Evolutionary conservation across 2,329 filamentous ascomycete genomes (phyloP).

Genomic region (Metarhizium sp.): DNA sequence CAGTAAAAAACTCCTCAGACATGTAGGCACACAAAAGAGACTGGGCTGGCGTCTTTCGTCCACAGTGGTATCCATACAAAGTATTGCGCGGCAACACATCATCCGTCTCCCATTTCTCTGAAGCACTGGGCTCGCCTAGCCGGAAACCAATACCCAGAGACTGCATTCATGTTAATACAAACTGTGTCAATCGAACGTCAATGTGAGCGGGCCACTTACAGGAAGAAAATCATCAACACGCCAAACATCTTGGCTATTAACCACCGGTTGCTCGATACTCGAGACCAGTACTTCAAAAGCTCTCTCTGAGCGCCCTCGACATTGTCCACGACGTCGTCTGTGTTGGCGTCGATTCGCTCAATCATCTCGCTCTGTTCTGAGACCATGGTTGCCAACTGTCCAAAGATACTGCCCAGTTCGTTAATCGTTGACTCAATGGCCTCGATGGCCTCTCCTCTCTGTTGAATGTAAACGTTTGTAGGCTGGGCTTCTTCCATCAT

Average conservation of each 20-base stretch:
- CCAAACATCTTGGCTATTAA: constrained; percentile 72
- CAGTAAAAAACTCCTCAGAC: neutral
- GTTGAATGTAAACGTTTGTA: constrained; percentile 81
- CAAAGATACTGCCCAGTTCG: constrained; percentile 84
- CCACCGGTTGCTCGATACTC: constrained; percentile 93
- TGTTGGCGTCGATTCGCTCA: constrained; percentile 92
- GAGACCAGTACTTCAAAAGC: constrained; percentile 91
- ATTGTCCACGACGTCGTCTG: constrained; percentile 95
- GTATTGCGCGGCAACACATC: neutral
- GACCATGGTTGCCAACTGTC: constrained; percentile 92
- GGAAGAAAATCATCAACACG: constrained; percentile 89
- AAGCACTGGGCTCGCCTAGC: constrained; percentile 12
- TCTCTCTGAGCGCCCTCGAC: constrained; percentile 95
- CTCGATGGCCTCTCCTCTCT: constrained; percentile 91
- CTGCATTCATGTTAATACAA: constrained; percentile 12
- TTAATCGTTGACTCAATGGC: constrained; percentile 92
- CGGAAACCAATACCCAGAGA: constrained; percentile 31
- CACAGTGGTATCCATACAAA: neutral
- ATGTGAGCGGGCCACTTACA: constrained; percentile 33
- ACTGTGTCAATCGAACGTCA: neutral
- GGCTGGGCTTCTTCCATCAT: constrained; percentile 87
- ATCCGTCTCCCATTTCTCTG: neutral
- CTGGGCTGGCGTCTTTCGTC: neutral
- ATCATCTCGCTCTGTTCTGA: constrained; percentile 97
- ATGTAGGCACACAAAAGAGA: constrained; percentile 3